phyloP scores from a whole-genome alignment of 2,329 filamentous ascomycete species.

The Metarhizium album region DNA sequence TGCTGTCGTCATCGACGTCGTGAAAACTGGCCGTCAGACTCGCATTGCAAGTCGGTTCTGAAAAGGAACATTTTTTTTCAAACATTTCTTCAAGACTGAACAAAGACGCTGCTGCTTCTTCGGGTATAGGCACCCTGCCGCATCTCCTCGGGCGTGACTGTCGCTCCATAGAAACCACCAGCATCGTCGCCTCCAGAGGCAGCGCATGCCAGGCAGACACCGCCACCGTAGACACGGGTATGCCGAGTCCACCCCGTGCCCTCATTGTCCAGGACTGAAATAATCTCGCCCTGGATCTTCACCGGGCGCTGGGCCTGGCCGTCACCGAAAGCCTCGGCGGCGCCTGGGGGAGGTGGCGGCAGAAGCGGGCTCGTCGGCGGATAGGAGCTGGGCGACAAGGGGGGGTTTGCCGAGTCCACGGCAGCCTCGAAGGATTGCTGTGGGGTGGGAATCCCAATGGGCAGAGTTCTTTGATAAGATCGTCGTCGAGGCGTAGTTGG shows the following conservation, averaged over 20 bases:
- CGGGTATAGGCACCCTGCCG: constrained; percentile 19
- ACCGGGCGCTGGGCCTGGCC: constrained; percentile 22
- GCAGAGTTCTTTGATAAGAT: constrained; percentile 32
- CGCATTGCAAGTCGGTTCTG: neutral
- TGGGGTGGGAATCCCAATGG: constrained; percentile 22
- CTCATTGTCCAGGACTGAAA: constrained; percentile 35
- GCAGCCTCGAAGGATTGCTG: constrained; percentile 13
- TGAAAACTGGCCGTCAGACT: neutral
- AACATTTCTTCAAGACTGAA: neutral
- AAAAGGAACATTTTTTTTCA: neutral
- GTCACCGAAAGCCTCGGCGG: constrained; percentile 11
- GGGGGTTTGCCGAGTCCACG: constrained; percentile 16
- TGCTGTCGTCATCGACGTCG: neutral
- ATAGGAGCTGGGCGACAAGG: constrained; percentile 37
- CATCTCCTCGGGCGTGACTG: constrained; percentile 41
- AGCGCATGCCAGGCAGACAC: constrained; percentile 44
- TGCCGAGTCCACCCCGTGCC: constrained; percentile 45
- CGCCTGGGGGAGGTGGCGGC: constrained; percentile 33
- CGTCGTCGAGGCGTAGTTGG: constrained; percentile 26
- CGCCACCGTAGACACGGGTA: constrained; percentile 48
- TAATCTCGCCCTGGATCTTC: constrained; percentile 38
- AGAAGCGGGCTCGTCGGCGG: constrained; percentile 36
- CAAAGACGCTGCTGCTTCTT: neutral
- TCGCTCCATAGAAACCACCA: constrained; percentile 43
- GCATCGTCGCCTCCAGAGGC: constrained; percentile 33